phyloP scores from a whole-genome alignment of 2,329 filamentous ascomycete genomes.

The Fusarium sulawesiense region DNA sequence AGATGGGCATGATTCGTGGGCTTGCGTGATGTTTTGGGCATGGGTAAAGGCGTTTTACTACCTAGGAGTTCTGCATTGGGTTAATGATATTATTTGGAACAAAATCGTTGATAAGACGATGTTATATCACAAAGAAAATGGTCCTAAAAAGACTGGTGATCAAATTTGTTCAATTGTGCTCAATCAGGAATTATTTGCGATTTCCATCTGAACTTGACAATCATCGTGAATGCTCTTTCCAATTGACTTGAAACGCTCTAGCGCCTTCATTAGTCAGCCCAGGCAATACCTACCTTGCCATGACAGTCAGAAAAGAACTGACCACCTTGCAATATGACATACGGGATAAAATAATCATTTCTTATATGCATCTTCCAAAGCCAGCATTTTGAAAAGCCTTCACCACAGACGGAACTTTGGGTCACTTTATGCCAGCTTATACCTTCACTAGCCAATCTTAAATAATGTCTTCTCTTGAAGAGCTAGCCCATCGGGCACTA shows the following conservation, averaged over 20 bases:
- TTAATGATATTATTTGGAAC: not conserved
- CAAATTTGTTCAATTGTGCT: not conserved
- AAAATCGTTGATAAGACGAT: not conserved
- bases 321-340: too few relatives aligned
- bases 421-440: not conserved
- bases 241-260: not conserved
- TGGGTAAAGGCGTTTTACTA: not conserved
- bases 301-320: too few relatives aligned
- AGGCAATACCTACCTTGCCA: not conserved
- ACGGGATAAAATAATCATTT: too few relatives aligned
- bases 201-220: too few relatives aligned
- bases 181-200: not conserved
- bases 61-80: rapidly evolving
- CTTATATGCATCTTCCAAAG: too few relatives aligned
- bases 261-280: not conserved
- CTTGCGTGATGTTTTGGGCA: not conserved
- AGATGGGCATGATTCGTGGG: not conserved
- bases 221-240: not conserved
- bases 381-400: too few relatives aligned
- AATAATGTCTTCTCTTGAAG: not conserved
- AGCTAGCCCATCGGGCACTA: not conserved
- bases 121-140: not conserved
- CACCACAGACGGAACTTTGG: too few relatives aligned
- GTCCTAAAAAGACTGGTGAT: not conserved
- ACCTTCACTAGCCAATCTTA: not conserved